Evolutionary conservation across 441 rosid genomes (phyloP).

Genomic region (Melastoma candidum): DNA sequence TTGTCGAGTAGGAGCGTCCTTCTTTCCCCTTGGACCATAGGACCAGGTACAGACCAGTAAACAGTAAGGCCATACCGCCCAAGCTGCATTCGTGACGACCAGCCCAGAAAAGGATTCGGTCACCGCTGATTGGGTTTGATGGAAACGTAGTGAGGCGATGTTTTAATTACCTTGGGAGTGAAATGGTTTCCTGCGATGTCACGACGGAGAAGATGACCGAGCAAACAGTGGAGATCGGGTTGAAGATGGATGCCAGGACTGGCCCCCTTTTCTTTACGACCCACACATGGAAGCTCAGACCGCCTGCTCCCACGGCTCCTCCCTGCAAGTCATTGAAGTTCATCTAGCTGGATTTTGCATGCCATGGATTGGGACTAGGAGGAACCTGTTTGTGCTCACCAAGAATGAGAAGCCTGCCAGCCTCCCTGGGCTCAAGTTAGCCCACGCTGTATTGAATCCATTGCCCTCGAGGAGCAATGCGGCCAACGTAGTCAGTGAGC

Average conservation of each 20-base stretch:
- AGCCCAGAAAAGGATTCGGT: too few relatives aligned
- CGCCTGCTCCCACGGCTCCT: slow-evolving; percentile 54
- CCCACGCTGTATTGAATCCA: slow-evolving; percentile 23
- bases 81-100: slow-evolving; percentile 33
- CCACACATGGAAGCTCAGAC: slow-evolving; percentile 89
- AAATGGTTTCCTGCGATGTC: slow-evolving; percentile 50
- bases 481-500: slow-evolving; percentile 42
- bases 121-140: too few relatives aligned
- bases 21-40: slow-evolving; percentile 95
- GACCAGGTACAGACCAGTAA: slow-evolving; percentile 64
- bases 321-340: slow-evolving; percentile 26
- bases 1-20: slow-evolving; percentile 12
- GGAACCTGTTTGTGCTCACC: slow-evolving; percentile 25
- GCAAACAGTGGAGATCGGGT: slow-evolving; percentile 68
- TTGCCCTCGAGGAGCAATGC: slow-evolving; percentile 36
- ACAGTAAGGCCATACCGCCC: slow-evolving; percentile 73
- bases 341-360: background rate
- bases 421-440: slow-evolving; percentile 24
- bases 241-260: slow-evolving; percentile 76
- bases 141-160: background rate
- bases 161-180: slow-evolving; percentile 52
- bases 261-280: slow-evolving; percentile 95
- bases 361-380: background rate
- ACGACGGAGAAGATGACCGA: slow-evolving; percentile 55
- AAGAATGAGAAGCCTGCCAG: slow-evolving; percentile 41